Conservation (phyloP, 2,329 filamentous ascomycete genomes). For the Ascosphaera apis region DNA sequence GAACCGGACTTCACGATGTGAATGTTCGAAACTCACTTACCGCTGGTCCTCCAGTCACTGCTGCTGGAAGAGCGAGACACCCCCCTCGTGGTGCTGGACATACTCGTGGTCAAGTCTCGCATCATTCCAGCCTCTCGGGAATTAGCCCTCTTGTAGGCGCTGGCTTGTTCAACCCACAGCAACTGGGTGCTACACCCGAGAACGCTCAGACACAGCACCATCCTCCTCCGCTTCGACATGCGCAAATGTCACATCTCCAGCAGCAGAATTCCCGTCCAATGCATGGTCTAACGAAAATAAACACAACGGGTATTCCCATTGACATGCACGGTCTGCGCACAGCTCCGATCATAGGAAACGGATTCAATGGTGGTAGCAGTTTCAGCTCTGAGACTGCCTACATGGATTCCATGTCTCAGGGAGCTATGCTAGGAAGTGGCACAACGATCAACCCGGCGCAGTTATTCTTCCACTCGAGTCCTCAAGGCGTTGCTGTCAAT, state of each 20-base stretch:
- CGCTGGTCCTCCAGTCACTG: slow-evolving; percentile 12
- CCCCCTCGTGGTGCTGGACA: slow-evolving; percentile 22
- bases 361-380: slow-evolving; percentile 22
- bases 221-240: slow-evolving; percentile 23
- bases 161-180: no score
- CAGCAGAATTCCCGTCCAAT: slow-evolving; percentile 8
- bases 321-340: slow-evolving; percentile 54
- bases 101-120: slow-evolving; percentile 22
- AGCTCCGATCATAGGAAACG: slow-evolving; percentile 36
- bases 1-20: slow-evolving; percentile 2
- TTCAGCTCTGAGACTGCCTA: slow-evolving; percentile 45
- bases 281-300: slow-evolving; percentile 57
- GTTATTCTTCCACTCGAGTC: slow-evolving; percentile 40
- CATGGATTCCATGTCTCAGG: slow-evolving; percentile 40
- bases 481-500: no score
- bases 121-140: slow-evolving; percentile 52
- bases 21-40: slow-evolving; percentile 6
- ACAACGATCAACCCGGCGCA: slow-evolving; percentile 41
- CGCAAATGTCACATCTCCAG: slow-evolving; percentile 26
- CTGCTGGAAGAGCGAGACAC: slow-evolving; percentile 27
- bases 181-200: no score
- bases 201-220: no score
- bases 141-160: slow-evolving; percentile 13
- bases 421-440: slow-evolving; percentile 8
- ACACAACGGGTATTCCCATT: slow-evolving; percentile 49